These are phyloP conservation scores for Albatrellus sp. DNA, from an alignment of 1,284 basidiomycete genomes.

Conservation along the genomic window DNA sequence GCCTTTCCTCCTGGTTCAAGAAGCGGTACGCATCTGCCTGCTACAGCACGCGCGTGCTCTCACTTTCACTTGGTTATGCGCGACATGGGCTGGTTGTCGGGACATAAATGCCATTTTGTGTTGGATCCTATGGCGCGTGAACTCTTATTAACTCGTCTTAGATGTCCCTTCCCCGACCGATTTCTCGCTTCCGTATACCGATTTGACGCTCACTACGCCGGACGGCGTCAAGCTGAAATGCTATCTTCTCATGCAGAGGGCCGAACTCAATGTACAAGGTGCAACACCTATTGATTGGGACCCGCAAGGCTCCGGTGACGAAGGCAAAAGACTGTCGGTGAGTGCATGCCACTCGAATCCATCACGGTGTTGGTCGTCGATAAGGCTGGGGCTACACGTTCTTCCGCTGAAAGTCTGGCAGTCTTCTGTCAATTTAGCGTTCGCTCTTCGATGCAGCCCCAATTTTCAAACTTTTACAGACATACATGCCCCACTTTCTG, in stretches of 20 bases:
- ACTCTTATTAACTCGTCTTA: conserved; percentile 17
- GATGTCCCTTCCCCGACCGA: conserved; percentile 64
- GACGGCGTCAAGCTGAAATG: conserved; percentile 49
- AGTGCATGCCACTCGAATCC: not conserved
- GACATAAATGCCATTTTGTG: too few species aligned
- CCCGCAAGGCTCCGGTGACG: conserved; percentile 17
- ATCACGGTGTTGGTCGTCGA: not conserved
- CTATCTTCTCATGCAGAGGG: conserved; percentile 45
- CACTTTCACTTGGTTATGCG: not conserved
- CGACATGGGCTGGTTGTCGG: not conserved
- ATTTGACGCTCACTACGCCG: conserved; percentile 52
- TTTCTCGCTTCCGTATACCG: conserved; percentile 62
- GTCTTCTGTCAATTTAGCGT: too few species aligned
- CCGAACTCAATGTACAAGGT: conserved; percentile 17
- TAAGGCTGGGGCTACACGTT: not conserved
- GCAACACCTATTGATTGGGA: conserved; percentile 11
- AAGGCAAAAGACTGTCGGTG: not conserved
- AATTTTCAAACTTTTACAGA: too few species aligned
- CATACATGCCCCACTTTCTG: too few species aligned
- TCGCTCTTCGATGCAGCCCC: too few species aligned
- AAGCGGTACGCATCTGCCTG: conserved; percentile 31
- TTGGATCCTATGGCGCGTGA: not conserved
- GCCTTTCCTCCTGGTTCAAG: conserved; percentile 80
- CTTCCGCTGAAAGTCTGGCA: not conserved
- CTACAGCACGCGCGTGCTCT: not conserved